These are phyloP conservation scores for Diaporthe citri DNA, from an alignment of 2,329 filamentous ascomycete genomes.

Conservation along the genomic window DNA sequence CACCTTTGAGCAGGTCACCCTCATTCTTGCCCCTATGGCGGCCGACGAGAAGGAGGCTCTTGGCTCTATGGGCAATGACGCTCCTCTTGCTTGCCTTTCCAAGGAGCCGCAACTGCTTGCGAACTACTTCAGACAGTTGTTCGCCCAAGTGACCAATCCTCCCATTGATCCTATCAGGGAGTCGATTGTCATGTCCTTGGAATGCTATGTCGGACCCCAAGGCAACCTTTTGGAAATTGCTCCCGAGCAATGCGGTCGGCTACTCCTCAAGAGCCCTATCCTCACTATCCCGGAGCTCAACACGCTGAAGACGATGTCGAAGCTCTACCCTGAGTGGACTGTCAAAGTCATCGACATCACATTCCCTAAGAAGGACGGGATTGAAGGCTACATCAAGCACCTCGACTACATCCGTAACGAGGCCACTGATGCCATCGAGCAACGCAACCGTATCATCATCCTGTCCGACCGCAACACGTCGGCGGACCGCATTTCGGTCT, in stretches of 20 bases:
- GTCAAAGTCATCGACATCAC: slow-evolving; percentile 93
- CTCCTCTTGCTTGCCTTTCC: slow-evolving; percentile 91
- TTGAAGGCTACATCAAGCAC: slow-evolving; percentile 86
- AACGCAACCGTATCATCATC: slow-evolving; percentile 86
- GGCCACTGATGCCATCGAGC: slow-evolving; percentile 85
- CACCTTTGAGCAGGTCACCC: slow-evolving; percentile 92
- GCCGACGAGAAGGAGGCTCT: slow-evolving; percentile 97
- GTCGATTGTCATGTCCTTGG: slow-evolving; percentile 97
- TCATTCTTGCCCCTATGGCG: slow-evolving; percentile 94
- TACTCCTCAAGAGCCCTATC: slow-evolving; percentile 89
- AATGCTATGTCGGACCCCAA: slow-evolving; percentile 96
- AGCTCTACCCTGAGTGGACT: slow-evolving; percentile 82
- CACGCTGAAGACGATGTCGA: slow-evolving; percentile 81
- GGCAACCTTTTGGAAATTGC: slow-evolving; percentile 97
- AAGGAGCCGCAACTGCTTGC: slow-evolving; percentile 88
- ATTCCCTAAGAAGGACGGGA: slow-evolving; percentile 87
- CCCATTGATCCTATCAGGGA: slow-evolving; percentile 97
- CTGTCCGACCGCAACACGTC: slow-evolving; percentile 90
- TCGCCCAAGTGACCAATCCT: slow-evolving; percentile 97
- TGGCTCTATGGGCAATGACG: slow-evolving; percentile 98
- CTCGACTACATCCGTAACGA: slow-evolving; percentile 91
- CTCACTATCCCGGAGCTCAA: slow-evolving; percentile 93
- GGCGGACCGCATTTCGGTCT: slow-evolving; percentile 85
- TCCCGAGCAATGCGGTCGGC: slow-evolving; percentile 84
- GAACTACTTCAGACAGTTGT: slow-evolving; percentile 98